Base-by-base conservation (phyloP, 768 basidiomycete genomes). In the Glaciozyma antarctica region DNA sequence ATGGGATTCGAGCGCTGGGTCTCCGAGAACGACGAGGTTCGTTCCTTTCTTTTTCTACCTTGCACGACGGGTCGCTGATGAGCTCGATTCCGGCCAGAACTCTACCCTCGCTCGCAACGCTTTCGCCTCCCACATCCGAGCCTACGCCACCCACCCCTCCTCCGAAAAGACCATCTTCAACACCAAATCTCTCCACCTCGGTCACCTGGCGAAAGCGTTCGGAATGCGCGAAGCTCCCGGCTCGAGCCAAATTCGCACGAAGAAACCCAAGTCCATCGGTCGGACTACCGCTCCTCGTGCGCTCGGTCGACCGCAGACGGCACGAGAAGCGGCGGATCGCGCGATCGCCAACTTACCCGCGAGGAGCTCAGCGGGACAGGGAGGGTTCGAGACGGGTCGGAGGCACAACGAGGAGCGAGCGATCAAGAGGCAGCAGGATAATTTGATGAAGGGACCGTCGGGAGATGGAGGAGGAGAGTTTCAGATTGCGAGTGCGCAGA, bases 121-220 rank as follows among this genome's bases (percentile, higher is more conserved):
- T 0, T 99, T 87, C 78, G 80, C 84, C 44, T 95, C 94, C 0
- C 91, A 94, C 76, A 85, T 97, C 80, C 84, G 94, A 61, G 95
- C 95, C 0, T 99, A 98, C 76, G 87, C 95, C 38, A 99, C 95
- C 0, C 95, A 99, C 78, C 93, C 95, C 0, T 83, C 88, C 21
- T 85, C 86, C 66, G 95, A 98, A 77, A 99, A 98, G 74, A 86
- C 90, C 69, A 89, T 98, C 60, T 99, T 99, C 80, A 93, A 98
- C 77, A 85, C 97, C 65, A 87, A 88, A 21, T 84, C 94, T 75
- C 81, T 98, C 13, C 95, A 99, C 75, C 82, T 95, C 52, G 95
- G 95, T 2, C 95, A 99, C 79, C 78, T 75, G 54, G 90, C 92
- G 21, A 93, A 94, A 77, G 84, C 90, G 1, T 94, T 94, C 73